Conservation (phyloP, 768 basidiomycete species). For the Dioszegia crocea region DNA sequence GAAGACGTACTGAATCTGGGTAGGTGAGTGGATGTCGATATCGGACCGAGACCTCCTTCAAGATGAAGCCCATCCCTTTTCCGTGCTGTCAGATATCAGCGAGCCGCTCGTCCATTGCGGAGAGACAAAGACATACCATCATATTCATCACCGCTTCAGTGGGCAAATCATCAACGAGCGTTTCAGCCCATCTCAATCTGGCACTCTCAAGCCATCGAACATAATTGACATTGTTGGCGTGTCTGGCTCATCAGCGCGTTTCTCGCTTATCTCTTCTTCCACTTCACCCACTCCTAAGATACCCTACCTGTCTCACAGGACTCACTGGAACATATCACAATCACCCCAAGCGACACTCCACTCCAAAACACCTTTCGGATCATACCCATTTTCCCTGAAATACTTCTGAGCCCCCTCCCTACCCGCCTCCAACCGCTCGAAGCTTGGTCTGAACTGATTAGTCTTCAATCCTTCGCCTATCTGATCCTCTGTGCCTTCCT, state of each 20-base stretch:
- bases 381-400: conserved; percentile 30
- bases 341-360: conserved; percentile 46
- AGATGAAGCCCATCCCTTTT: conserved; percentile 35
- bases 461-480: not conserved
- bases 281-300: too few relatives aligned
- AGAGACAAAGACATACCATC: conserved; percentile 20
- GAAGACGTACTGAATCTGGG: conserved; percentile 34
- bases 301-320: too few relatives aligned
- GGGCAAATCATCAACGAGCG: conserved; percentile 22
- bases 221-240: conserved; percentile 41
- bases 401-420: conserved; percentile 10
- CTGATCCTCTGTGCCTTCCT: not conserved
- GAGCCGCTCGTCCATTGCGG: not conserved
- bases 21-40: conserved; percentile 37
- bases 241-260: conserved; percentile 21
- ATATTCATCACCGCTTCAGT: conserved; percentile 17
- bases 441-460: not conserved
- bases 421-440: not conserved
- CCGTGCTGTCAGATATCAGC: conserved; percentile 25
- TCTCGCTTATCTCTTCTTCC: too few relatives aligned
- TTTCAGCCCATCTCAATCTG: conserved; percentile 31
- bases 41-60: conserved; percentile 35
- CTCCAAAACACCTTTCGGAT: conserved; percentile 22
- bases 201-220: conserved; percentile 39
- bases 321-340: conserved; percentile 42